phyloP scores from a whole-genome alignment of 495 filamentous ascomycete genomes.

The Daldinia concentrica region DNA sequence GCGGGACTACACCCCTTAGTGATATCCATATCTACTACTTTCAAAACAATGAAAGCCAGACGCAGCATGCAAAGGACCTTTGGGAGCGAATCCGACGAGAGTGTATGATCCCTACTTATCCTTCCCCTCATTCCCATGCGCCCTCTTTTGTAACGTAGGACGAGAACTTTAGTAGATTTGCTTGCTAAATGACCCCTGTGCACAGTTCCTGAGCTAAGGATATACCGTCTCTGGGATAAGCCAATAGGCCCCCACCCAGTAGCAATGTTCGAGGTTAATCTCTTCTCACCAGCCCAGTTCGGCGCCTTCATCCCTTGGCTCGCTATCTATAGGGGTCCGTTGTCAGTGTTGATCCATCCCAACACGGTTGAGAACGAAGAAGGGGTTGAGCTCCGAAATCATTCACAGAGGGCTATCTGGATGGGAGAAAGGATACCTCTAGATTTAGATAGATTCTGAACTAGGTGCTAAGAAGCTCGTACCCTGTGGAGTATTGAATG shows the following conservation, averaged over 20 bases:
- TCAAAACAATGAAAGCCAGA: conserved; percentile 69
- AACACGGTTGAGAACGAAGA: conserved; percentile 65
- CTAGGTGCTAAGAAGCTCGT: not conserved
- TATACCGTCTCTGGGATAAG: conserved; percentile 79
- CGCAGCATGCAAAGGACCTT: conserved; percentile 71
- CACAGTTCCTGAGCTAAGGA: conserved; percentile 82
- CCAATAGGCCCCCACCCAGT: conserved; percentile 85
- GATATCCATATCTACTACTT: conserved; percentile 87
- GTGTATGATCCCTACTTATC: conserved; percentile 59
- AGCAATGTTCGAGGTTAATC: conserved; percentile 92
- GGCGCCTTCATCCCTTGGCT: conserved; percentile 90
- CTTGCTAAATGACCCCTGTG: not conserved
- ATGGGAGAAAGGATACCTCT: conserved; percentile 78
- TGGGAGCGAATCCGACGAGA: conserved; percentile 82
- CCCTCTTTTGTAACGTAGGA: not conserved
- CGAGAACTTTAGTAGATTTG: not conserved
- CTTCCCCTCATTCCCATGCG: not conserved
- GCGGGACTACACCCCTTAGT: conserved; percentile 40
- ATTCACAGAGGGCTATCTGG: conserved; percentile 86
- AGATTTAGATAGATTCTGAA: conserved; percentile 67
- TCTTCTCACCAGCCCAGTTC: conserved; percentile 86
- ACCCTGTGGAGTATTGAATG: not conserved
- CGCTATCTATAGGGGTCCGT: conserved; percentile 80
- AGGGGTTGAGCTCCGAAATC: conserved; percentile 66
- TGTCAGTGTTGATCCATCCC: conserved; percentile 83